Percentiles rank a stretch among this genome's conserved stretches.
Conservation (phyloP, 2,329 filamentous ascomycete species). For the Aspergillus pseudoglaucus region DNA sequence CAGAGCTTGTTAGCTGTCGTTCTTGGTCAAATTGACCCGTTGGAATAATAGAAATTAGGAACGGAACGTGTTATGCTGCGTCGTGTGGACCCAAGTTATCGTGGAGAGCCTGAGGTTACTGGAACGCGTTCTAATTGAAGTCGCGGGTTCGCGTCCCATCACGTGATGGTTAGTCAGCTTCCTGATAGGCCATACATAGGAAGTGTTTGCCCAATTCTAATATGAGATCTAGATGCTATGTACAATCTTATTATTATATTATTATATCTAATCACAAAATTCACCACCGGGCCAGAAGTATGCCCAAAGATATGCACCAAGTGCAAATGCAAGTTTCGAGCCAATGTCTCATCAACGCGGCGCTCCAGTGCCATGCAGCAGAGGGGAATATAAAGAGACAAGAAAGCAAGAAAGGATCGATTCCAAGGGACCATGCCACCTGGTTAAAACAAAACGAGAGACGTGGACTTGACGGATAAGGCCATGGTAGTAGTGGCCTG, state of each 20-base stretch:
- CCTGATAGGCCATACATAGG: no score
- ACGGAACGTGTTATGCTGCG: neutral
- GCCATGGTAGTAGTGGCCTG: neutral
- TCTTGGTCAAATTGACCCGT: neutral
- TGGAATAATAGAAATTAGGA: neutral
- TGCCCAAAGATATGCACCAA: slow-evolving; percentile 3
- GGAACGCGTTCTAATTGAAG: neutral
- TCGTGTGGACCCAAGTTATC: neutral
- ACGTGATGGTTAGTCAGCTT: neutral
- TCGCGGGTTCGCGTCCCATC: neutral
- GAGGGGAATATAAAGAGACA: neutral
- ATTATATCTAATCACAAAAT: neutral
- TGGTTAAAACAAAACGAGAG: neutral
- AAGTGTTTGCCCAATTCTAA: no score
- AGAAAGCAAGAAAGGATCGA: neutral
- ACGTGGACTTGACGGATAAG: neutral
- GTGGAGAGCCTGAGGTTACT: neutral
- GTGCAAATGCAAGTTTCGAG: slow-evolving; percentile 2
- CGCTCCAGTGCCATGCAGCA: neutral
- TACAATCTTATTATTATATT: slow-evolving; percentile 1
- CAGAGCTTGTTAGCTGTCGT: no score
- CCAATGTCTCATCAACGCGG: neutral
- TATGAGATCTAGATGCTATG: neutral
- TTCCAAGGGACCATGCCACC: neutral
- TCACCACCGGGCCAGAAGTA: slow-evolving; percentile 10